Evolutionary conservation across 2,329 filamentous ascomycete genomes (phyloP).

Genomic region (Pseudogymnoascus sp.): DNA sequence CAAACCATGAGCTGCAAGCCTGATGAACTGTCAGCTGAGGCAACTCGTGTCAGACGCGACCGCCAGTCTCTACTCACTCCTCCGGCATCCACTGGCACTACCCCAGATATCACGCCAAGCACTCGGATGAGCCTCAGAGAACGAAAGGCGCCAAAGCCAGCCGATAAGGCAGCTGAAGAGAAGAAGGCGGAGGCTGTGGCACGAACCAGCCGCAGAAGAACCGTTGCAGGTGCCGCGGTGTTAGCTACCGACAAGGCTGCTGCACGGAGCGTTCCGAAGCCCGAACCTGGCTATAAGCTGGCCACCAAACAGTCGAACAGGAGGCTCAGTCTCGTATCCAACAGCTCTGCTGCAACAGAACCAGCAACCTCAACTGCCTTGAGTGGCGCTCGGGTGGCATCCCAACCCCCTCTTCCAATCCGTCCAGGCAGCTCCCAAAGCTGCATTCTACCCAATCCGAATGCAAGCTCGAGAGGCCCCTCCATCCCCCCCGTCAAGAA

Average conservation of each 20-base stretch:
- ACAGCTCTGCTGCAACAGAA: conserved; percentile 25
- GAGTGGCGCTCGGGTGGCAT: conserved; percentile 15
- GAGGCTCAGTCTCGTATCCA: conserved; percentile 38
- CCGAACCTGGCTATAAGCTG: conserved; percentile 20
- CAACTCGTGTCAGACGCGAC: conserved; percentile 54
- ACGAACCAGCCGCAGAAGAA: conserved; percentile 47
- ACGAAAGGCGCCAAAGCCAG: conserved; percentile 50
- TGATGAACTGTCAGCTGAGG: conserved; percentile 69
- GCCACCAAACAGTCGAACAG: conserved; percentile 25
- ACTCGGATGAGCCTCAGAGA: conserved; percentile 67
- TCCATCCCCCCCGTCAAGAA: conserved; percentile 45
- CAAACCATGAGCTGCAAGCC: conserved; percentile 67
- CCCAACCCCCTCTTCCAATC: conserved; percentile 6
- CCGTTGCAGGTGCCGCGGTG: conserved; percentile 45
- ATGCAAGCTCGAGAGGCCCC: conserved; percentile 33
- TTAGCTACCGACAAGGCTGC: conserved; percentile 37
- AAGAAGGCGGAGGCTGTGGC: conserved; percentile 31
- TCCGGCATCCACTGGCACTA: conserved; percentile 22
- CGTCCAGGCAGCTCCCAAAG: conserved; percentile 36
- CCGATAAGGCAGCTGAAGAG: conserved; percentile 43
- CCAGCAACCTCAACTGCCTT: conserved; percentile 12
- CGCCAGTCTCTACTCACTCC: conserved; percentile 46
- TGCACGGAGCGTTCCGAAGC: conserved; percentile 23
- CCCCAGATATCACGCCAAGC: conserved; percentile 29
- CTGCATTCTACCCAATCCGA: conserved; percentile 32